phyloP scores from a whole-genome alignment of 1,284 basidiomycete genomes.

The Ustilago bromivora region DNA sequence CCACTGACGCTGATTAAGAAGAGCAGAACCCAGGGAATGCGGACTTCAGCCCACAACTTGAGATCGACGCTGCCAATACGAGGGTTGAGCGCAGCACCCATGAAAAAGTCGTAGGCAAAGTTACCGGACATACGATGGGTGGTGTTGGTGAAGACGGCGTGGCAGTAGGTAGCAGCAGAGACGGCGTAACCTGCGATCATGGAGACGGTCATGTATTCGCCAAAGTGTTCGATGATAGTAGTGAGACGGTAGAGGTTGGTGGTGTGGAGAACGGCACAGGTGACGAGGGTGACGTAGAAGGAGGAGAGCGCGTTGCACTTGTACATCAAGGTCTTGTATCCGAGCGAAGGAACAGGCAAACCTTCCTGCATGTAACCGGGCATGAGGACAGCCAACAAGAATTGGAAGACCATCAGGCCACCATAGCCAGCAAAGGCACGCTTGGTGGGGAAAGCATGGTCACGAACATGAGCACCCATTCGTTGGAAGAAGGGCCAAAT shows the following conservation, averaged over 20 bases:
- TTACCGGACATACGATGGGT: constrained; percentile 86
- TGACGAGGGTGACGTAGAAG: constrained; percentile 86
- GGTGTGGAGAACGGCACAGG: constrained; percentile 82
- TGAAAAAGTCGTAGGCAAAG: constrained; percentile 79
- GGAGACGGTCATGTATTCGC: constrained; percentile 93
- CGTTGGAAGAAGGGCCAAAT: constrained; percentile 82
- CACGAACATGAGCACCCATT: constrained; percentile 85
- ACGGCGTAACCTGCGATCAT: constrained; percentile 88
- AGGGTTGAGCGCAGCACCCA: constrained; percentile 95
- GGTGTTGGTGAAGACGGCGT: constrained; percentile 65
- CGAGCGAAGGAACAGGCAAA: constrained; percentile 69
- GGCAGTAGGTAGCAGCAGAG: constrained; percentile 63
- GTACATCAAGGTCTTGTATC: constrained; percentile 91
- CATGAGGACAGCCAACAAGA: constrained; percentile 87
- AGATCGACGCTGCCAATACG: constrained; percentile 92
- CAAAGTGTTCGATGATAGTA: constrained; percentile 95
- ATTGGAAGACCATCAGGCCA: constrained; percentile 88
- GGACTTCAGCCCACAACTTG: constrained; percentile 99
- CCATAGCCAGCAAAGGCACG: constrained; percentile 81
- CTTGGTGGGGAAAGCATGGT: constrained; percentile 90
- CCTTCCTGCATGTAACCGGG: constrained; percentile 92
- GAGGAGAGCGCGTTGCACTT: constrained; percentile 89
- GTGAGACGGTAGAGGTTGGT: constrained; percentile 88
- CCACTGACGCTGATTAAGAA: constrained; percentile 94
- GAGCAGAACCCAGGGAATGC: constrained; percentile 95